A percentile compares a stretch with the other conserved stretches of the same genome.
These are phyloP conservation scores for Trifolium repens DNA, from an alignment of 306 rosid genomes.

Conservation along the genomic window DNA sequence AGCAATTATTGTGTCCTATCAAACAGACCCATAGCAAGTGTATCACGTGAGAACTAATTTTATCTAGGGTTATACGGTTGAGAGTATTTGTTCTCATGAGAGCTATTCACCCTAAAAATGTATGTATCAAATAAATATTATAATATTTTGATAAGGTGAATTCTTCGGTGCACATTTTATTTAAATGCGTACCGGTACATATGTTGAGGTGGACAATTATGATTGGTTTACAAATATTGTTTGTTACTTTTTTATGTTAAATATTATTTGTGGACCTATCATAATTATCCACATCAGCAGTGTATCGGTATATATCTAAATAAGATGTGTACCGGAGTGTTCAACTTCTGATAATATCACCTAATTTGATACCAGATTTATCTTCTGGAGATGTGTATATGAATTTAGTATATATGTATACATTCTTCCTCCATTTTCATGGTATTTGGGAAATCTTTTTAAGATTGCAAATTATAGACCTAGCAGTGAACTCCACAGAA, in stretches of 20 bases:
- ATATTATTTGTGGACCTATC: too few species aligned
- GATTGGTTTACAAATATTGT: too few species aligned
- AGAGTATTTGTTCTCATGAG: constrained; percentile 10
- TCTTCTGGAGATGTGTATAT: not conserved
- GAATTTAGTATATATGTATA: not conserved
- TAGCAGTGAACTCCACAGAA: not conserved
- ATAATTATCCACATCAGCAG: too few species aligned
- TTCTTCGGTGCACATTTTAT: too few species aligned
- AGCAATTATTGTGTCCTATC: not conserved
- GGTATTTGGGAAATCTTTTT: constrained; percentile 1
- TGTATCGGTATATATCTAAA: too few species aligned
- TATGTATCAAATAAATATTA: too few species aligned
- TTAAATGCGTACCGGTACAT: too few species aligned
- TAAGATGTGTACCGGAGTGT: too few species aligned
- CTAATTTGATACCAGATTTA: not conserved
- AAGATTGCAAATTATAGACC: not conserved
- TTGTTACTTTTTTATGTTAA: too few species aligned
- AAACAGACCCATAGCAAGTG: not conserved
- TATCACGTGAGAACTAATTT: not conserved
- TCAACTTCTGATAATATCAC: not conserved
- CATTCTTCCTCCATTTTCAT: constrained; percentile 11
- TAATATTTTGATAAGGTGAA: too few species aligned
- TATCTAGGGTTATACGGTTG: not conserved
- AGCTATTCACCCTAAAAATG: not conserved
- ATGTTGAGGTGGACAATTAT: too few species aligned